Conservation (phyloP, 768 basidiomycete genomes). For the Cystoderma amianthinum region DNA sequence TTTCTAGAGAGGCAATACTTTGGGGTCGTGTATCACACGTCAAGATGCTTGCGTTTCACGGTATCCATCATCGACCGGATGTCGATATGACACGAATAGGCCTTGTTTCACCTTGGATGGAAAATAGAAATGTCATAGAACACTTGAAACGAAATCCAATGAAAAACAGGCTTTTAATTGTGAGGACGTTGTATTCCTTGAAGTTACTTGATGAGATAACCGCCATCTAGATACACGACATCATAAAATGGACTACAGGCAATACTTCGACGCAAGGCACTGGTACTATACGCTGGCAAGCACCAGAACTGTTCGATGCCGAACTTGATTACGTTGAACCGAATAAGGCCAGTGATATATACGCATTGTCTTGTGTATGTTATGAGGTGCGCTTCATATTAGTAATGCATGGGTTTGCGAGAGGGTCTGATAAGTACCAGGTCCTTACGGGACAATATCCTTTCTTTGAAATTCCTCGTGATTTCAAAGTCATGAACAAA, state of each 20-base stretch:
- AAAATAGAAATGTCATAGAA: conserved; percentile 24
- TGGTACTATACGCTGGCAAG: conserved; percentile 27
- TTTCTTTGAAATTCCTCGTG: too few species aligned
- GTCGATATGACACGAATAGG: conserved; percentile 18
- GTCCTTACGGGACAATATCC: too few species aligned
- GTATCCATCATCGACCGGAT: conserved; percentile 20
- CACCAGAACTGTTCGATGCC: conserved; percentile 26
- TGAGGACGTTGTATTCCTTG: conserved; percentile 2
- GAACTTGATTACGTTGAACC: conserved; percentile 6
- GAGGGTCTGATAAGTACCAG: too few species aligned
- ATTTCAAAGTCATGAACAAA: too few species aligned
- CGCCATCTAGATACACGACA: conserved; percentile 22
- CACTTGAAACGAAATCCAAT: conserved; percentile 12
- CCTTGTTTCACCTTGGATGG: conserved; percentile 32
- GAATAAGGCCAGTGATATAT: conserved; percentile 24
- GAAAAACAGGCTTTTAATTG: conserved; percentile 9
- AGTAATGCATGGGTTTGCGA: not conserved
- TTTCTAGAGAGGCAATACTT: conserved; percentile 19
- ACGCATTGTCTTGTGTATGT: conserved; percentile 32
- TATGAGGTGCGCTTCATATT: conserved; percentile 22
- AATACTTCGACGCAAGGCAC: conserved; percentile 10
- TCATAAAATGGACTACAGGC: conserved; percentile 13
- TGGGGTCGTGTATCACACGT: conserved; percentile 21
- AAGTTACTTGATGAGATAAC: not conserved
- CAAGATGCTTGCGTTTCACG: conserved; percentile 31